Conservation (phyloP, 2,329 filamentous ascomycete species). For the Colletotrichum sp. region DNA sequence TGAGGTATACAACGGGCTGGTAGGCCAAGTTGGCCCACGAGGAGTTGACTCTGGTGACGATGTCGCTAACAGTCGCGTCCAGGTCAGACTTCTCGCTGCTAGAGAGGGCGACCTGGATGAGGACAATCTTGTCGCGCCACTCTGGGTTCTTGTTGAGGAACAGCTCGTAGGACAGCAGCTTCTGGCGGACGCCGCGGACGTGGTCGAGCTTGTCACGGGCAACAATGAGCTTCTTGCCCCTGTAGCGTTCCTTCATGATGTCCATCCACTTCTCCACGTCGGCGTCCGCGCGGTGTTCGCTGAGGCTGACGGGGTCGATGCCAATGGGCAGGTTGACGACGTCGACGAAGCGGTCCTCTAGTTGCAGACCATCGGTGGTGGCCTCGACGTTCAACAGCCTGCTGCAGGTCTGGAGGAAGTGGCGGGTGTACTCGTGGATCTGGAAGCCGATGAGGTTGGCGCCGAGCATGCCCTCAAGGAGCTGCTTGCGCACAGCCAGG, state of each 20-base stretch:
- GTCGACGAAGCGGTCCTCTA: slow-evolving; percentile 93
- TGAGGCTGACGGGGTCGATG: slow-evolving; percentile 82
- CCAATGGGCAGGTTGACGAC: slow-evolving; percentile 87
- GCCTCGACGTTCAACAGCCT: slow-evolving; percentile 90
- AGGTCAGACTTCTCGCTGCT: slow-evolving; percentile 88
- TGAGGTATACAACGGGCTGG: slow-evolving; percentile 90
- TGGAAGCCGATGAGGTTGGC: slow-evolving; percentile 94
- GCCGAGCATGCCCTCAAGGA: slow-evolving; percentile 91
- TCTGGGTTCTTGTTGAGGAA: slow-evolving; percentile 94
- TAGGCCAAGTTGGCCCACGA: slow-evolving; percentile 89
- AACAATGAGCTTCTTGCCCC: slow-evolving; percentile 88
- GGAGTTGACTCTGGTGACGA: slow-evolving; percentile 93
- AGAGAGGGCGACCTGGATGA: slow-evolving; percentile 93
- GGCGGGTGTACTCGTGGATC: slow-evolving; percentile 88
- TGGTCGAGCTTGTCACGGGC: slow-evolving; percentile 93
- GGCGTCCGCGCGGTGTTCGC: slow-evolving; percentile 70
- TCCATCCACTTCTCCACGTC: slow-evolving; percentile 81
- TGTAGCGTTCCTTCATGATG: slow-evolving; percentile 82
- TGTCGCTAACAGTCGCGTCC: slow-evolving; percentile 88
- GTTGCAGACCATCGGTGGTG: slow-evolving; percentile 83
- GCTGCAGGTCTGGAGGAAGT: slow-evolving; percentile 96
- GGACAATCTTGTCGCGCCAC: slow-evolving; percentile 85
- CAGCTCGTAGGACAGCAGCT: slow-evolving; percentile 88
- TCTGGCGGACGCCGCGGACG: slow-evolving; percentile 90
- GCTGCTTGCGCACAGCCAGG: slow-evolving; percentile 82